Conservation (phyloP, 2,329 filamentous ascomycete genomes). For the Colletotrichum sp. region DNA sequence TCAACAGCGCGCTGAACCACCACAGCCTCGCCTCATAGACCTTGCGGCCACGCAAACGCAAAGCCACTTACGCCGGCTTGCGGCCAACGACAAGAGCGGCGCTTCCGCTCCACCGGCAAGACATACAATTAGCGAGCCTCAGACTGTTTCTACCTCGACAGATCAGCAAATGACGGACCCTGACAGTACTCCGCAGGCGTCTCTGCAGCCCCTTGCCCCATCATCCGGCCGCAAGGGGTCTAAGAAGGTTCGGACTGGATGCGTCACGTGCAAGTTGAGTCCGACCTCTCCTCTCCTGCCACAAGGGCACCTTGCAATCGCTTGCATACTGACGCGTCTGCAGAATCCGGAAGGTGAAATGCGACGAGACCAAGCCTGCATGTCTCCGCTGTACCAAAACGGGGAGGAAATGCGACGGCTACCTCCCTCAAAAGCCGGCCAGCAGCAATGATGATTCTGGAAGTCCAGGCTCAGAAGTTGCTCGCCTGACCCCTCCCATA, state of each 20-base stretch:
- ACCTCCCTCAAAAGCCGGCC: constrained; percentile 34
- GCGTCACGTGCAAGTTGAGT: constrained; percentile 61
- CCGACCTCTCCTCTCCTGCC: not conserved
- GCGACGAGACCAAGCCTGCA: constrained; percentile 58
- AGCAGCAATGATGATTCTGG: constrained; percentile 16
- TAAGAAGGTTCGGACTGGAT: constrained; percentile 54
- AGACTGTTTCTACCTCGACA: not conserved
- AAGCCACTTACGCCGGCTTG: not conserved
- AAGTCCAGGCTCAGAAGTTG: constrained; percentile 9
- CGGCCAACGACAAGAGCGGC: not conserved
- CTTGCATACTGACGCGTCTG: not conserved
- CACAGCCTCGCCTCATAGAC: not conserved
- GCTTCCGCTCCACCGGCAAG: not conserved
- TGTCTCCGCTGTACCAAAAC: constrained; percentile 60
- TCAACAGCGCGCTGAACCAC: not conserved
- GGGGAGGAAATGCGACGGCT: constrained; percentile 63
- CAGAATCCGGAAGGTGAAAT: constrained; percentile 62
- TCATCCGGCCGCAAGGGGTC: constrained; percentile 42
- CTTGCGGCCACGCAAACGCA: not conserved
- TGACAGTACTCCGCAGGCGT: not conserved
- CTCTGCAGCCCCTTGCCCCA: not conserved
- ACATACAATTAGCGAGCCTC: not conserved
- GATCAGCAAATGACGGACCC: not conserved
- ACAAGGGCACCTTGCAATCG: not conserved
- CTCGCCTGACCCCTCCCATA: constrained; percentile 2